Conservation (phyloP, 345 rosid genomes). For the Punica granatum region DNA sequence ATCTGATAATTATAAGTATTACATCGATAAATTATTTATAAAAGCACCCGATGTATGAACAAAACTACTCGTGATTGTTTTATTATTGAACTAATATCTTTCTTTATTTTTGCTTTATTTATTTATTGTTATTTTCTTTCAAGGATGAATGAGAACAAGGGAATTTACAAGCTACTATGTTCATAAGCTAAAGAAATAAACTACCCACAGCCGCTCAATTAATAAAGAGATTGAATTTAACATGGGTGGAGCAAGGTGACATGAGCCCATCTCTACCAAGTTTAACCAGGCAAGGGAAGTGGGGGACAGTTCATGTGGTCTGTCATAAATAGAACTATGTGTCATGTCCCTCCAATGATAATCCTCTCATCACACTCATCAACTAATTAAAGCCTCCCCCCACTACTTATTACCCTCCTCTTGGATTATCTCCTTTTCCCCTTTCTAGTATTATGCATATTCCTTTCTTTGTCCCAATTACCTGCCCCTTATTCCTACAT, state of each 20-base stretch:
- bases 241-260: slow-evolving; percentile 55
- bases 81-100: background rate
- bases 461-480: background rate
- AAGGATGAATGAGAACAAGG: slow-evolving; percentile 14
- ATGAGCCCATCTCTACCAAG: slow-evolving; percentile 57
- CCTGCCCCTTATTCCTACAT: background rate
- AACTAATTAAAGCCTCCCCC: background rate
- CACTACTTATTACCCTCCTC: background rate
- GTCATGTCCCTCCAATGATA: slow-evolving; percentile 23
- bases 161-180: slow-evolving; percentile 6
- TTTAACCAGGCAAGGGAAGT: slow-evolving; percentile 63
- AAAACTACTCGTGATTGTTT: too few relatives aligned
- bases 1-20: too few relatives aligned
- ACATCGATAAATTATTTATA: too few relatives aligned
- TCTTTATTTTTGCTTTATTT: background rate
- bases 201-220: slow-evolving; percentile 24
- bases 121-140: slow-evolving; percentile 6
- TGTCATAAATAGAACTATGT: slow-evolving; percentile 31
- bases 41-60: too few relatives aligned
- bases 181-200: slow-evolving; percentile 28
- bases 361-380: slow-evolving; percentile 9
- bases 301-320: slow-evolving; percentile 85
- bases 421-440: background rate
- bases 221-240: slow-evolving; percentile 23
- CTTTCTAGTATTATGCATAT: background rate